Conservation (phyloP, 257 asterid genomes). For the Solanum verrucosum region DNA sequence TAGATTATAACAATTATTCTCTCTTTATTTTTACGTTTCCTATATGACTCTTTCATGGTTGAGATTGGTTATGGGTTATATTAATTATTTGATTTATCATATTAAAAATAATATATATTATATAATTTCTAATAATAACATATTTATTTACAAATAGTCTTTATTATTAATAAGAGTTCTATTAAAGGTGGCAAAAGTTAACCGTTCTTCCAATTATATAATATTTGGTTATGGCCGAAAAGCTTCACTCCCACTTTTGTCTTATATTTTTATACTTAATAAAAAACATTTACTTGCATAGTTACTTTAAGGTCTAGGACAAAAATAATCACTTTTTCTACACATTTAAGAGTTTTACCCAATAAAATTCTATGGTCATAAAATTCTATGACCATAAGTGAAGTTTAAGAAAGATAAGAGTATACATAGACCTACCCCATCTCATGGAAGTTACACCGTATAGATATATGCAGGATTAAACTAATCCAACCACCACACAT, state of each 20-base stretch:
- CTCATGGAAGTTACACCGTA: background rate
- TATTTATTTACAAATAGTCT: background rate
- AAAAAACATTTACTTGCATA: background rate
- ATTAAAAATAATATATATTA: too few species aligned
- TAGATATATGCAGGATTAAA: background rate
- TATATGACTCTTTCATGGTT: background rate
- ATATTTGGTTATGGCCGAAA: background rate
- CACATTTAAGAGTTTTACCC: background rate
- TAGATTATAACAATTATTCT: background rate
- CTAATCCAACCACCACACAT: background rate
- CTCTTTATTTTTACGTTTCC: too few species aligned
- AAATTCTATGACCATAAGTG: background rate
- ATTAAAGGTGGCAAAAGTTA: background rate
- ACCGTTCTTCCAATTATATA: background rate
- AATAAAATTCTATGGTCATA: too few species aligned
- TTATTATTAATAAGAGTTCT: background rate
- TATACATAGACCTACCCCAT: background rate
- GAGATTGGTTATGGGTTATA: background rate
- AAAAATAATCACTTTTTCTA: background rate
- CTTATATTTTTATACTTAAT: background rate
- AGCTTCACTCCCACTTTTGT: background rate
- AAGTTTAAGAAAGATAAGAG: background rate
- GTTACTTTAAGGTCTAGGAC: background rate
- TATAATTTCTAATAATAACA: too few species aligned
- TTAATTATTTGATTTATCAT: too few species aligned